These are phyloP conservation scores for Penicillium desertorum DNA, from an alignment of 495 filamentous ascomycete genomes.

Conservation along the genomic window DNA sequence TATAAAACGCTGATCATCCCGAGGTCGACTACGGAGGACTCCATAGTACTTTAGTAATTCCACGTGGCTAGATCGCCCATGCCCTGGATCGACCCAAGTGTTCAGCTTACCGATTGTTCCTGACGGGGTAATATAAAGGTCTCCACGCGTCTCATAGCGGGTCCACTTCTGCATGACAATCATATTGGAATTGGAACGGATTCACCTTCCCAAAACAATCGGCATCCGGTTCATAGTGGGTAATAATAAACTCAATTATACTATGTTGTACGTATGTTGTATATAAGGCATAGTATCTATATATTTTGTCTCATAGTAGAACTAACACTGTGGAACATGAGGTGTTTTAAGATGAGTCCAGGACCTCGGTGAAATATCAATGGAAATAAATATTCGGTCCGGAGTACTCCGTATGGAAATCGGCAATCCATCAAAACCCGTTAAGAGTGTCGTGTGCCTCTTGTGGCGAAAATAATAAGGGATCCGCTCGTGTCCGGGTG, in stretches of 20 bases:
- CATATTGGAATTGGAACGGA: not conserved
- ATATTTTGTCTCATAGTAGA: too few relatives aligned
- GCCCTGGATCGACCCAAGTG: not conserved
- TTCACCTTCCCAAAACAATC: not conserved
- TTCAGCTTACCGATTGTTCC: not conserved
- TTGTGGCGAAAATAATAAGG: not conserved
- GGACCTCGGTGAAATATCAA: too few relatives aligned
- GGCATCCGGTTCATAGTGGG: not conserved
- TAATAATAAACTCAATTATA: not conserved
- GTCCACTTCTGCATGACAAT: not conserved
- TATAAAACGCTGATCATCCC: not conserved
- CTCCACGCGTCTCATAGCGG: not conserved
- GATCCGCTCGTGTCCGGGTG: not conserved
- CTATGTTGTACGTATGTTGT: too few relatives aligned
- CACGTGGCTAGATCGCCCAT: constrained; percentile 4
- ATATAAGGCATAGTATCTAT: too few relatives aligned
- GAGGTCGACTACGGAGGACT: too few relatives aligned
- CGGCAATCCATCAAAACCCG: not conserved
- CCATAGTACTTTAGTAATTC: not conserved
- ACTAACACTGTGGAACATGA: not conserved
- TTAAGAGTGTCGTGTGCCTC: constrained; percentile 5
- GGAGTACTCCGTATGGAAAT: not conserved
- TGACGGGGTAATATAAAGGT: not conserved
- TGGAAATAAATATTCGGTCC: not conserved
- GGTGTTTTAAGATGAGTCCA: too few relatives aligned